A percentile compares a stretch with the other conserved stretches of the same genome.
Evolutionary conservation across 1,284 basidiomycete species (phyloP).

Genomic region (Mycena sp.): DNA sequence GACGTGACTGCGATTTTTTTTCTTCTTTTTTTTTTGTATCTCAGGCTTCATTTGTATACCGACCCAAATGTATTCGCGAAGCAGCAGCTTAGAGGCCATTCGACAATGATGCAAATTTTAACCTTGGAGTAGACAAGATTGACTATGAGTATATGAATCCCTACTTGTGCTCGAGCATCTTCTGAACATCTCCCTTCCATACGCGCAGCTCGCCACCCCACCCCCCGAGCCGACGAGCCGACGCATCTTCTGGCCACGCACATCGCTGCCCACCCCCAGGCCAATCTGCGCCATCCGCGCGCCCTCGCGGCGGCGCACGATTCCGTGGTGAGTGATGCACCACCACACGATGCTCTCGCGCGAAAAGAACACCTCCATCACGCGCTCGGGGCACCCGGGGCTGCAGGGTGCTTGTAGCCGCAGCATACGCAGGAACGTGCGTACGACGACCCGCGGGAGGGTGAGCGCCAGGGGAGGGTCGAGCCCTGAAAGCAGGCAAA

Average conservation of each 20-base stretch:
- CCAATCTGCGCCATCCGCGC: slow-evolving; percentile 44
- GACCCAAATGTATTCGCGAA: too few species aligned
- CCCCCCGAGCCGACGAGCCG: slow-evolving; percentile 54
- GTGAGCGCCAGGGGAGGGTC: slow-evolving; percentile 68
- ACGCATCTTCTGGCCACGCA: slow-evolving; percentile 51
- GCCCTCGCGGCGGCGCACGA: slow-evolving; percentile 36
- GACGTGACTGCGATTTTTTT: too few species aligned
- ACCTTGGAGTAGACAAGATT: too few species aligned
- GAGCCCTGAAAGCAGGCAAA: slow-evolving; percentile 54
- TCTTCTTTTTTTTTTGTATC: slow-evolving; percentile 16
- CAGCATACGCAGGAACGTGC: slow-evolving; percentile 62
- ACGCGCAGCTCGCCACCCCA: slow-evolving; percentile 46
- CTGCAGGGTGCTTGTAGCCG: slow-evolving; percentile 52
- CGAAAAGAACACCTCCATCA: slow-evolving; percentile 55
- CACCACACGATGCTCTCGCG: slow-evolving; percentile 66
- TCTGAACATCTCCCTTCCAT: slow-evolving; percentile 48
- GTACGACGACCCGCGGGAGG: slow-evolving; percentile 60
- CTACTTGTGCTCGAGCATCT: slow-evolving; percentile 36
- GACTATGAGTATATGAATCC: too few species aligned
- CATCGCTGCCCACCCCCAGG: slow-evolving; percentile 33
- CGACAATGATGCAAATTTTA: too few species aligned
- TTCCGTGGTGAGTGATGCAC: slow-evolving; percentile 57
- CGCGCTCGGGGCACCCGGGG: slow-evolving; percentile 59
- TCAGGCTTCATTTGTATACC: neutral
- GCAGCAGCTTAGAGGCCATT: too few species aligned